Evolutionary conservation across 257 asterid species (phyloP).

Genomic region (Anisodus acutangulus): DNA sequence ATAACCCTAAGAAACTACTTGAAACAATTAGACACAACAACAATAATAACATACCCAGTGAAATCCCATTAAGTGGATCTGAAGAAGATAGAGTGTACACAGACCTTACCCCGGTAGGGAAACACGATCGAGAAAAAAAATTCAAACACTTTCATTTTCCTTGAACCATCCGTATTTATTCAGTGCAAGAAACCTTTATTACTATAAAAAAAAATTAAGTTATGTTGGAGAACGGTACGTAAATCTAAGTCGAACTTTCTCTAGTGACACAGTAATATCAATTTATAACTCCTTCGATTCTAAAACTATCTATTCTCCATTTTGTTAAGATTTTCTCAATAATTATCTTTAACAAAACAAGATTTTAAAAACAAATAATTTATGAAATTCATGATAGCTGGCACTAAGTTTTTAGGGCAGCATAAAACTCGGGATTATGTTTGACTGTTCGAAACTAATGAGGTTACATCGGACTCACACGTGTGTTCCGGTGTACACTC

Average conservation of each 20-base stretch:
- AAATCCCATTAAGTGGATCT: too few relatives aligned
- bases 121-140: not conserved
- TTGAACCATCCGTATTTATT: not conserved
- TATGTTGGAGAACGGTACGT: not conserved
- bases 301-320: not conserved
- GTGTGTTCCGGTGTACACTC: conserved; percentile 27
- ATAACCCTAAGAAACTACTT: not conserved
- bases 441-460: conserved; percentile 11
- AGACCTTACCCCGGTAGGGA: too few relatives aligned
- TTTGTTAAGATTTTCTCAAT: not conserved
- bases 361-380: not conserved
- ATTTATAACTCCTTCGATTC: not conserved
- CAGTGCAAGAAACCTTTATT: not conserved
- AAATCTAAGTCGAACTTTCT: not conserved
- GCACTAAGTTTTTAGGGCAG: not conserved
- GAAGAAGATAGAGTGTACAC: too few relatives aligned
- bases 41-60: too few relatives aligned
- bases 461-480: conserved; percentile 15
- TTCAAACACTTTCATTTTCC: not conserved
- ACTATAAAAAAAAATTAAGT: not conserved
- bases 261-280: not conserved
- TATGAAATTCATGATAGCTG: not conserved
- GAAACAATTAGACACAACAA: too few relatives aligned
- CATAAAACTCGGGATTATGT: not conserved
- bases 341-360: not conserved